Base-by-base conservation (phyloP, 2,329 filamentous ascomycete genomes). In the Fusarium heterosporum region DNA sequence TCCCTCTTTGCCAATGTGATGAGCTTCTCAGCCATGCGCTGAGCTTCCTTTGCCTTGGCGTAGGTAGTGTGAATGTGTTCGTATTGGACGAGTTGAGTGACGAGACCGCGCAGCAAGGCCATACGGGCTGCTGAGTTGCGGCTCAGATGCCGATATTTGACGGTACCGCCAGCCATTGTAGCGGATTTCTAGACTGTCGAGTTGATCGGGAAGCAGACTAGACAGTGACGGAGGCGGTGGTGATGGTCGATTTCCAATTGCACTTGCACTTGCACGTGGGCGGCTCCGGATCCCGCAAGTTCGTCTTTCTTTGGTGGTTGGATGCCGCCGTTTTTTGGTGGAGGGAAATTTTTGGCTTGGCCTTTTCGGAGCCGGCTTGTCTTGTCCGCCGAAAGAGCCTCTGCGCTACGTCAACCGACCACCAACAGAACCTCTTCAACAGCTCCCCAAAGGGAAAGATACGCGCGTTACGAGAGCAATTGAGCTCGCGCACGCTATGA, bases 21-120 rank as follows among this genome's bases (percentile, higher is more conserved):
- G 70, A 98, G 84, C 83, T 97, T 96, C 77, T 99, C 96, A 9
- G 94, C 96, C 72, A 98, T 79, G 41, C 92, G 87, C 81, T 99
- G 96, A 19, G 96, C 92, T 83, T 99, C 96, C 81, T 98, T 99
- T 46, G 96, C 96, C 82, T 98, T 98, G 78, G 91, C 90, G 86
- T 92, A 97, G 81, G 96, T 97, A 49, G 96, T 99, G 68, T 90
- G 89, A 82, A 99, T 97, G 66, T 93, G 89, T 83, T 99, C 96
- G 80, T 97, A 89, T 79, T 92, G 87, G 81, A 99, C 91, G 70
- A 99, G 91, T 54, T 95, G 96, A 71, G 95, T 97, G 78, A 98
- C 94, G 64, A 99, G 85, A 81, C 98, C 97, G 75, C 96, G 93
- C 71, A 99, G 89, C 72, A 99, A 88, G 52, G 96, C 95, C 82